phyloP scores from a whole-genome alignment of 768 basidiomycete genomes.

The Trametopsis cervina region DNA sequence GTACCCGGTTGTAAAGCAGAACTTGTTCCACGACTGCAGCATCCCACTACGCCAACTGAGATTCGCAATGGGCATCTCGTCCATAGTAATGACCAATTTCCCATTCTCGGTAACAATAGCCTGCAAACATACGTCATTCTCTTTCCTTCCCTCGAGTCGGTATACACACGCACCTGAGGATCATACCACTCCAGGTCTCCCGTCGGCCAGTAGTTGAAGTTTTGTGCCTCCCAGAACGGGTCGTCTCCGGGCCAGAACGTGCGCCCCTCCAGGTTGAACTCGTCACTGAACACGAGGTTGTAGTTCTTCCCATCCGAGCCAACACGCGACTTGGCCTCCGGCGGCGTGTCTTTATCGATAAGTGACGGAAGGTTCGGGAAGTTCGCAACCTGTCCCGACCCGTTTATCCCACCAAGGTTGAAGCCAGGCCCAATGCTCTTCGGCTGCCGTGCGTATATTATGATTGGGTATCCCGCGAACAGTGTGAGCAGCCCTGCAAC shows the following conservation, averaged over 20 bases:
- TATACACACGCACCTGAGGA: constrained; percentile 41
- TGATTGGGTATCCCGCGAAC: constrained; percentile 87
- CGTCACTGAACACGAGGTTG: constrained; percentile 83
- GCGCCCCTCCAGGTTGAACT: constrained; percentile 68
- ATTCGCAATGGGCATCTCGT: constrained; percentile 61
- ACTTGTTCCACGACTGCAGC: constrained; percentile 87
- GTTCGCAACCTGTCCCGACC: constrained; percentile 77
- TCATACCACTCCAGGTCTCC: constrained; percentile 84
- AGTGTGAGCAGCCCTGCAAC: constrained; percentile 63
- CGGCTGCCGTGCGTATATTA: constrained; percentile 38
- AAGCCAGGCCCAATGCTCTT: constrained; percentile 40
- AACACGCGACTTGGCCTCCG: constrained; percentile 42
- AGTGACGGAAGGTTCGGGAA: constrained; percentile 61
- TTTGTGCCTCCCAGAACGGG: constrained; percentile 80
- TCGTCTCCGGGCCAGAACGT: constrained; percentile 79
- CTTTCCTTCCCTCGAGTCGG: constrained; percentile 1
- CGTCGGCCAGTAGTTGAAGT: constrained; percentile 82
- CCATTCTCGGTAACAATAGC: constrained; percentile 72
- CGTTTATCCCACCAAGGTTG: constrained; percentile 89
- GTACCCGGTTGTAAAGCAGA: constrained; percentile 92
- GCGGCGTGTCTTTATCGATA: constrained; percentile 75
- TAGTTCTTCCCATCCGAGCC: constrained; percentile 76
- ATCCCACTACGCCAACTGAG: constrained; percentile 83
- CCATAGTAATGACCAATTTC: constrained; percentile 75
- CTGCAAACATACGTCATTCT: constrained; percentile 23